These are phyloP conservation scores for Vigna unguiculata DNA, from an alignment of 306 rosid species.

Conservation along the genomic window DNA sequence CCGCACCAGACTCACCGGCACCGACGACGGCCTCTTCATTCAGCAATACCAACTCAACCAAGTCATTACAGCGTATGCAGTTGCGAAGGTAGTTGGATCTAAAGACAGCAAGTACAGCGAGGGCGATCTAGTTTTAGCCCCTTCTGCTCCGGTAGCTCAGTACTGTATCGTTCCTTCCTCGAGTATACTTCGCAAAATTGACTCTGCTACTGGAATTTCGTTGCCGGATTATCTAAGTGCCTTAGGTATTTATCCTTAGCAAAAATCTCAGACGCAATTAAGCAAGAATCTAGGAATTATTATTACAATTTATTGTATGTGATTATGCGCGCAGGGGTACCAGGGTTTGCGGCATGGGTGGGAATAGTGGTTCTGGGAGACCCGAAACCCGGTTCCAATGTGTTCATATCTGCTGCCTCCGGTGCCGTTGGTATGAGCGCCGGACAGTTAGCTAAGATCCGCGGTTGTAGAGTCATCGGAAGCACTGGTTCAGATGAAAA, in stretches of 20 bases:
- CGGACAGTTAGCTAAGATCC: constrained; percentile 72
- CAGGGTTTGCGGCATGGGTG: constrained; percentile 79
- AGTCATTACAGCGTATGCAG: constrained; percentile 50
- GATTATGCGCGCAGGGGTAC: constrained; percentile 47
- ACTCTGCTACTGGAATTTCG: constrained; percentile 51
- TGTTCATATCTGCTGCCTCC: constrained; percentile 70
- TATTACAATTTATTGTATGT: no score
- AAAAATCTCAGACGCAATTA: no score
- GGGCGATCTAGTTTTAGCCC: constrained; percentile 52
- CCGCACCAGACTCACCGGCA: constrained; percentile 58
- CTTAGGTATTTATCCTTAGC: constrained; percentile 39
- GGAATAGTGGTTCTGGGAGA: constrained; percentile 63
- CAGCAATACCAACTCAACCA: constrained; percentile 39
- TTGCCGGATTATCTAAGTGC: constrained; percentile 59
- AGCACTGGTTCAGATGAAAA: constrained; percentile 69
- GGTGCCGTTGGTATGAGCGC: constrained; percentile 77
- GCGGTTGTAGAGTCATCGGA: constrained; percentile 70
- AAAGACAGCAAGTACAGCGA: constrained; percentile 51
- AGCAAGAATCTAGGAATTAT: no score
- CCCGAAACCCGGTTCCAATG: constrained; percentile 58
- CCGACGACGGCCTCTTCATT: constrained; percentile 51
- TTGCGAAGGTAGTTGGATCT: constrained; percentile 55
- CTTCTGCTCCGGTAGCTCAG: constrained; percentile 51
- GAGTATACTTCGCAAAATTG: constrained; percentile 40
- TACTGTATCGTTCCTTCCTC: constrained; percentile 51